A percentile compares a stretch with the other conserved stretches of the same genome.
Evolutionary conservation across 1,284 basidiomycete species (phyloP).

Genomic region (Fomitopsis betulina): DNA sequence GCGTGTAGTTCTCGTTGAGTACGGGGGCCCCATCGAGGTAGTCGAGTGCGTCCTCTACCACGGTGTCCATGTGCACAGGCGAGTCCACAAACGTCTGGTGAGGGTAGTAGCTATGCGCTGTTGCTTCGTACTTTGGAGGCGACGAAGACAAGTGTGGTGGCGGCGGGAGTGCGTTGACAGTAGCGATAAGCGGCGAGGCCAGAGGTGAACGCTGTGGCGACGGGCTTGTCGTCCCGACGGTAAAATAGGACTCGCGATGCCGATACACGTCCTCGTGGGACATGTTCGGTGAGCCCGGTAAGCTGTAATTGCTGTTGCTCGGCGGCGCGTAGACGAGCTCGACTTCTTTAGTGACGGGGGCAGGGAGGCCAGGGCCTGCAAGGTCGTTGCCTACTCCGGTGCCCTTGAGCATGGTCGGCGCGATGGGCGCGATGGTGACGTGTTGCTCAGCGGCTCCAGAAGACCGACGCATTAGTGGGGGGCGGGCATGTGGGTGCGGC

Average conservation of each 20-base stretch:
- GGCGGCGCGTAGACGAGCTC: constrained; percentile 77
- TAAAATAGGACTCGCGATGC: constrained; percentile 32
- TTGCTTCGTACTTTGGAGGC: constrained; percentile 7
- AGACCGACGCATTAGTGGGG: constrained; percentile 31
- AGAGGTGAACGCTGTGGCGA: constrained; percentile 13
- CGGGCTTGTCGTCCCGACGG: constrained; percentile 21
- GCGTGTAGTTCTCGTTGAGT: constrained; percentile 33
- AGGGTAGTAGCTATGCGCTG: constrained; percentile 15
- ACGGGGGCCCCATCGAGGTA: constrained; percentile 59
- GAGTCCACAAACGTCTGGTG: constrained; percentile 16
- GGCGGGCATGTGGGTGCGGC: constrained; percentile 19
- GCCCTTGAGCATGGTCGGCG: constrained; percentile 91
- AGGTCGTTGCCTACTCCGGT: constrained; percentile 44
- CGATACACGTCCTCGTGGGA: constrained; percentile 27
- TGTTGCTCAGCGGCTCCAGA: constrained; percentile 53
- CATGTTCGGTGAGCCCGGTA: constrained; percentile 21
- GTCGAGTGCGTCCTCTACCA: constrained; percentile 54
- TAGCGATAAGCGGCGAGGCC: constrained; percentile 18
- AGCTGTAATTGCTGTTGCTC: constrained; percentile 41
- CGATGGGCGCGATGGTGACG: constrained; percentile 91
- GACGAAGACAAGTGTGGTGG: constrained; percentile 1
- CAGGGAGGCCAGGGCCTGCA: constrained; percentile 23
- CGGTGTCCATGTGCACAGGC: constrained; percentile 27
- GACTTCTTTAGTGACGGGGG: constrained; percentile 28
- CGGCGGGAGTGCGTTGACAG: constrained; percentile 16